Conservation (phyloP, 768 basidiomycete species). For the Boletellus ananas region DNA sequence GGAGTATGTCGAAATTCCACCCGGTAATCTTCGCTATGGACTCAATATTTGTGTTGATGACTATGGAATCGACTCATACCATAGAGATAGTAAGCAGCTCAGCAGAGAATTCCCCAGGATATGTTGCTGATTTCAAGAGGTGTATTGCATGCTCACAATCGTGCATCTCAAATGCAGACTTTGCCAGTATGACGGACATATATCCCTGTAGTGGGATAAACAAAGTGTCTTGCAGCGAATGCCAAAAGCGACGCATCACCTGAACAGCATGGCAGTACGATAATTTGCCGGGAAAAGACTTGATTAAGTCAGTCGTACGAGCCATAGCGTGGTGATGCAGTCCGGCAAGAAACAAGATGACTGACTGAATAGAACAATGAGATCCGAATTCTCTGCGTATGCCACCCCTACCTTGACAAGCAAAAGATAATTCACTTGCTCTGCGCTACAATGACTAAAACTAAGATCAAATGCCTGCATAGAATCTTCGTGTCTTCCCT, state of each 20-base stretch:
- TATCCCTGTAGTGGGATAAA: conserved; percentile 1
- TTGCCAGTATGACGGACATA: conserved; percentile 14
- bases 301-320: conserved; percentile 9
- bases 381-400: not conserved
- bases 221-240: not conserved
- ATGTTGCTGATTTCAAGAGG: conserved; percentile 3
- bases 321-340: not conserved
- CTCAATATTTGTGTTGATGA: not conserved
- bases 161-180: conserved; percentile 5
- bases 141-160: conserved; percentile 7
- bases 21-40: conserved; percentile 9
- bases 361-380: conserved; percentile 2
- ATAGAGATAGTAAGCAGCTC: conserved; percentile 15
- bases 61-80: conserved; percentile 1
- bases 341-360: conserved; percentile 10
- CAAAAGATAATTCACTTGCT: conserved; percentile 10
- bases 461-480: conserved; percentile 18
- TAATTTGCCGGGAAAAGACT: not conserved
- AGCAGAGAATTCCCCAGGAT: conserved; percentile 1
- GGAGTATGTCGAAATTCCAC: conserved; percentile 11
- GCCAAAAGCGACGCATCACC: not conserved
- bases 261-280: conserved; percentile 3
- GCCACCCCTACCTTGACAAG: conserved; percentile 11
- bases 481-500: conserved; percentile 8
- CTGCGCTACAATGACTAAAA: conserved; percentile 2